Conservation (phyloP, 2,329 filamentous ascomycete genomes). For the Pseudogymnoascus sp. region DNA sequence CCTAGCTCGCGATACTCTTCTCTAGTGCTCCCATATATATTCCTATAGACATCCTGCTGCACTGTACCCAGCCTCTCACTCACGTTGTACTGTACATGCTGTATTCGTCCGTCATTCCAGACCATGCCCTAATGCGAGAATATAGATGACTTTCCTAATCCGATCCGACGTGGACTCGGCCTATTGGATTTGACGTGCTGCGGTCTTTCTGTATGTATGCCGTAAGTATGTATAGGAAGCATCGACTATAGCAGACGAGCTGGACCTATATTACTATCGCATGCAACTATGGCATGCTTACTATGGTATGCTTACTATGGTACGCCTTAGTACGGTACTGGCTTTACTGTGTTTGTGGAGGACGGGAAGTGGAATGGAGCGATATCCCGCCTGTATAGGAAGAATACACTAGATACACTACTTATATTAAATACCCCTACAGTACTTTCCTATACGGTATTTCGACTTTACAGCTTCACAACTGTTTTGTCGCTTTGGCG, state of each 20-base stretch:
- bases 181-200: not conserved
- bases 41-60: not conserved
- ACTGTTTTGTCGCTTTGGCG: not conserved
- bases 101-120: not conserved
- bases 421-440: not conserved
- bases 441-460: not conserved
- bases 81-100: not conserved
- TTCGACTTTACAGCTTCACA: not conserved
- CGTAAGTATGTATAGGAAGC: too few species aligned
- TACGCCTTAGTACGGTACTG: not conserved
- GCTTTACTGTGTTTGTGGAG: not conserved
- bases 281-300: not conserved
- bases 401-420: not conserved
- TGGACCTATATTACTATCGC: not conserved
- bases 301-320: not conserved
- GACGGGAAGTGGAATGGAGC: not conserved
- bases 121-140: not conserved
- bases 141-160: not conserved
- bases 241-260: not conserved
- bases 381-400: not conserved
- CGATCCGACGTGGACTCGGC: not conserved
- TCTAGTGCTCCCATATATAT: not conserved
- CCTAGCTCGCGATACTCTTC: not conserved
- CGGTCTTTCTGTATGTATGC: not conserved
- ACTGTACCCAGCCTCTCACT: not conserved